Evolutionary conservation across 2,329 filamentous ascomycete genomes (phyloP), one percentile per base, ranked within the genome.

Genomic region (Fusarium sp.): DNA sequence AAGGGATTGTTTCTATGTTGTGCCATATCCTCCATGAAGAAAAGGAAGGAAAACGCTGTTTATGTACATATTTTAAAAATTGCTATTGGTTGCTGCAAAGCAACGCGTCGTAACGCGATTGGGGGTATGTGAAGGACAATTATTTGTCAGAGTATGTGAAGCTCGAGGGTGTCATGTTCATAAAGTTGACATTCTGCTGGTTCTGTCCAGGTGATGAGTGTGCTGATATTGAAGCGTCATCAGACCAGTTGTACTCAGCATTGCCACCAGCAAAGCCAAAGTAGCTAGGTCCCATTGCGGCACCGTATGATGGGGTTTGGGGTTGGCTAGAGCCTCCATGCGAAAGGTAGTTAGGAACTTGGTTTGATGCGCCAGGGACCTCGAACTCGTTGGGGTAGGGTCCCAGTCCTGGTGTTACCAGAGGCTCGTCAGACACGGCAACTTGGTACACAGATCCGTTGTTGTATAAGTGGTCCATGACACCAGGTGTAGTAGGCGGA

Each of bases 171-270:
- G 76, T 77, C 71, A 80, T 76, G 68, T 77, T 77, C 73, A 78
- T 79, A 51, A 79, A 80, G 44, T 78, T 75, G 39, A 75, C 72
- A 22, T 76, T 73, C 32, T 68, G 72, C 51, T 74, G 67, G 65
- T 55, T 74, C 56, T 77, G 75, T 11, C 72, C 75, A 5, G 78
- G 75, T 14, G 79, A 80, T 4, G 76, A 71, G 45, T 77, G 77
- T 30, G 75, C 67, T 8, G 77, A 74, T 26, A 79, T 55, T 2
- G 82, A 79, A 35, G 82, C 79, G 41, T 82, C 79, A 49, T 82
- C 79, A 7, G 85, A 81, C 80, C 86, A 87, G 68, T 83, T 82
- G 71, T 84, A 87, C 64, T 87, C 84, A 17, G 81, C 74, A 40
- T 81, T 83, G 30, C 71, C 76, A 33, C 74, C 76, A 55, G 77